These are phyloP conservation scores for Hanseniaspora thailandica DNA, from an alignment of 805 yeast genomes.

Conservation along the genomic window DNA sequence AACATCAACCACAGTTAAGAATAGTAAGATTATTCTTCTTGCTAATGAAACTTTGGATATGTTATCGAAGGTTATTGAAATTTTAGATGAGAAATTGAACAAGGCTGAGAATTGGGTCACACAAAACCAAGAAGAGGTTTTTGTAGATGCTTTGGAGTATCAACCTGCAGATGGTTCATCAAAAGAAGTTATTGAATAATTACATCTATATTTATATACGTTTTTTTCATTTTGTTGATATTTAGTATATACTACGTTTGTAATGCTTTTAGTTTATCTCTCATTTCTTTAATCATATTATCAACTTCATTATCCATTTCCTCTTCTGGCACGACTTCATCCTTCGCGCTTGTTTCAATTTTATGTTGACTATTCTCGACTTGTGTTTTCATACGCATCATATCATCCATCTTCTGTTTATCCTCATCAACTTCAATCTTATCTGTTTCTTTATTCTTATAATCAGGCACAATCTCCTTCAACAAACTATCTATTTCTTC, in stretches of 20 bases:
- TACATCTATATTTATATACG: neutral
- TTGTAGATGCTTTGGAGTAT: slow-evolving; percentile 1
- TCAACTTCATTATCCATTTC: slow-evolving; percentile 54
- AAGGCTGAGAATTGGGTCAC: slow-evolving; percentile 78
- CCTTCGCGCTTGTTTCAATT: slow-evolving; percentile 25
- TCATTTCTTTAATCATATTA: slow-evolving; percentile 69
- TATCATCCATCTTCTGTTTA: slow-evolving; percentile 19
- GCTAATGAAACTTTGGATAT: slow-evolving; percentile 85
- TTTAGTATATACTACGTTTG: slow-evolving; percentile 37
- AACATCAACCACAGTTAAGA: slow-evolving; percentile 30
- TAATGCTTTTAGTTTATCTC: slow-evolving; percentile 74
- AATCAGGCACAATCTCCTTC: slow-evolving; percentile 29
- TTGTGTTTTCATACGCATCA: slow-evolving; percentile 17
- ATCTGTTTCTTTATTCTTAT: neutral
- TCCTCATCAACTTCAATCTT: slow-evolving; percentile 31
- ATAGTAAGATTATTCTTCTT: slow-evolving; percentile 63
- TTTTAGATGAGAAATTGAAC: slow-evolving; percentile 72
- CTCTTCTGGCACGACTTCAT: slow-evolving; percentile 33
- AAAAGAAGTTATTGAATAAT: neutral
- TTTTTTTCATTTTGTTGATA: no score
- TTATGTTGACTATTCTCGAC: slow-evolving; percentile 7
- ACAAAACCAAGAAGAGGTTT: slow-evolving; percentile 31
- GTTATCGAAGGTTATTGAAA: slow-evolving; percentile 69
- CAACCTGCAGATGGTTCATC: neutral
- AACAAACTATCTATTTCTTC: slow-evolving; percentile 57